These are phyloP conservation scores for Curvularia spicifera DNA, from an alignment of 2,329 filamentous ascomycete species.

Conservation along the genomic window DNA sequence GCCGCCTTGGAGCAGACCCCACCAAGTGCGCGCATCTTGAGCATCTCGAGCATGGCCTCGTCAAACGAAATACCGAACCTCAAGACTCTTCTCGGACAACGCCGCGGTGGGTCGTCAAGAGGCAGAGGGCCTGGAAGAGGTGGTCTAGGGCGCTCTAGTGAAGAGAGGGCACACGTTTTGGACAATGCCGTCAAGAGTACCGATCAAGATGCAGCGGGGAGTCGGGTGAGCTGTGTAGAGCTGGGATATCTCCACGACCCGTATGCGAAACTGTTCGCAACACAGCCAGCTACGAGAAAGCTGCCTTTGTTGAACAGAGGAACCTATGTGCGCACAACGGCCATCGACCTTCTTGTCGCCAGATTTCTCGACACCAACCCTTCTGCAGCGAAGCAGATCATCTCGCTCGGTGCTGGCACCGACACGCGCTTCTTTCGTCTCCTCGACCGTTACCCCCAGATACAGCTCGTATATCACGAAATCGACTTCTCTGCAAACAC, in stretches of 20 bases:
- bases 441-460: conserved; percentile 57
- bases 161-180: conserved; percentile 53
- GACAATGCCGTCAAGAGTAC: conserved; percentile 86
- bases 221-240: conserved; percentile 85
- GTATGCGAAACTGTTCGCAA: conserved; percentile 75
- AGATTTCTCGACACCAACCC: conserved; percentile 66
- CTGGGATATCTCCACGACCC: conserved; percentile 83
- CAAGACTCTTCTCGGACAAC: conserved; percentile 62
- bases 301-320: conserved; percentile 95
- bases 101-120: conserved; percentile 56
- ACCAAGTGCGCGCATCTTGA: conserved; percentile 33
- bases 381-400: conserved; percentile 69
- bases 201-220: conserved; percentile 88
- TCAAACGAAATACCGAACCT: conserved; percentile 78
- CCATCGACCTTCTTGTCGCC: conserved; percentile 78
- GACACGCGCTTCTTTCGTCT: conserved; percentile 88
- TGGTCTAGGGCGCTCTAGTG: conserved; percentile 28
- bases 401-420: conserved; percentile 91
- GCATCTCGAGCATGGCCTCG: conserved; percentile 64
- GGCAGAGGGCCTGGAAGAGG: conserved; percentile 55
- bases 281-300: conserved; percentile 64
- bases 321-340: conserved; percentile 88
- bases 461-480: conserved; percentile 79
- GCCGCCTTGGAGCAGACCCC: conserved; percentile 33
- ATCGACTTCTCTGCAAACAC: conserved; percentile 84